Evolutionary conservation across 805 yeast genomes (phyloP).

Genomic region (Saturnispora saitoi): DNA sequence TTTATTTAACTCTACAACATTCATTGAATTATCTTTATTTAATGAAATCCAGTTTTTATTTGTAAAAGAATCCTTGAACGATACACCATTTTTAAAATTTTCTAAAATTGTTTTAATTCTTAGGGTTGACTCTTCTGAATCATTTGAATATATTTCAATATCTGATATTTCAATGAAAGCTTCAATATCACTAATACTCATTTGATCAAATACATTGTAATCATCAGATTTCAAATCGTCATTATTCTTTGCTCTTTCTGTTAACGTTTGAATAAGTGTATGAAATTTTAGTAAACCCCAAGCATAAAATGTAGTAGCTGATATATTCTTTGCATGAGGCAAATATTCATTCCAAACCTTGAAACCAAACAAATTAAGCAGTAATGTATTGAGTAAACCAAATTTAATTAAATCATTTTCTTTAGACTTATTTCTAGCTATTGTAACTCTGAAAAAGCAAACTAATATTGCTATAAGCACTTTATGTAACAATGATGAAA

Average conservation of each 20-base stretch:
- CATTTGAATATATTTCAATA: neutral
- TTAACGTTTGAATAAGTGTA: slow-evolving; percentile 18
- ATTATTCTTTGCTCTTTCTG: neutral
- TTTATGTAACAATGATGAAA: slow-evolving; percentile 33
- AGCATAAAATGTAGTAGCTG: slow-evolving; percentile 54
- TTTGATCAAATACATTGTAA: slow-evolving; percentile 5
- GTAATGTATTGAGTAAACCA: slow-evolving; percentile 3
- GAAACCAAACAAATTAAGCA: slow-evolving; percentile 5
- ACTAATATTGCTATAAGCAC: slow-evolving; percentile 18
- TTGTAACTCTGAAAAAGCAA: slow-evolving; percentile 25
- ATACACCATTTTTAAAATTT: slow-evolving; percentile 1
- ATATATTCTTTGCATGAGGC: slow-evolving; percentile 23
- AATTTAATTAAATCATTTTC: slow-evolving; percentile 1
- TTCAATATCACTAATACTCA: slow-evolving; percentile 4
- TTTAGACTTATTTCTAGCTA: slow-evolving; percentile 19
- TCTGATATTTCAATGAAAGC: slow-evolving; percentile 4
- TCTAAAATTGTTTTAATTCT: slow-evolving; percentile 1
- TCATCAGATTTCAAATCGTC: neutral
- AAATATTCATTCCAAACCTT: slow-evolving; percentile 4
- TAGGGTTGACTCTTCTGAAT: neutral
- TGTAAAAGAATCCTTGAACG: slow-evolving; percentile 1
- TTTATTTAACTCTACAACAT: neutral
- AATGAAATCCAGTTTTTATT: neutral
- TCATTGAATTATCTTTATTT: neutral
- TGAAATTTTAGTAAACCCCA: slow-evolving; percentile 58